Evolutionary conservation across 306 rosid species (phyloP), one percentile per base, ranked within the genome.

Genomic region (Comarum palustre): DNA sequence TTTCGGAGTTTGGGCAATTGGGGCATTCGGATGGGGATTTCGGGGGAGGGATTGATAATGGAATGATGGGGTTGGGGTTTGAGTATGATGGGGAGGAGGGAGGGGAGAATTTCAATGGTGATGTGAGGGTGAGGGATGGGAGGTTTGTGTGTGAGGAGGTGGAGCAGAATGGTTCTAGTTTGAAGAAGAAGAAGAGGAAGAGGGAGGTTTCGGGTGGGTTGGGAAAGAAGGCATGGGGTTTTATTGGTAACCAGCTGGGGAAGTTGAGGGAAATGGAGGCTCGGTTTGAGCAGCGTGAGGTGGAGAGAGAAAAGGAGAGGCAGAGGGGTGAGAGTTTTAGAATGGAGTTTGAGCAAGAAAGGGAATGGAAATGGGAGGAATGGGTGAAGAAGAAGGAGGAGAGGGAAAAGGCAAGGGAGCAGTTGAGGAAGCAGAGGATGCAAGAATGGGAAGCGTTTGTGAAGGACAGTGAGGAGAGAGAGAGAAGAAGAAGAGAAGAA

Each of bases 401-500:
- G 84, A 81, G 81, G 79, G 91, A 81, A 71, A 89, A 73, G 74
- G 80, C 79, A 16, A 81, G 85, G 79, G 96, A 92, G 59, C 81
- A 79, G 60, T 51, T 74, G 77, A 86, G 90, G 89, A 83, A 85
- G 81, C 92, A 85, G 84, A 86, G 87, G 75, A 73, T 86, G 80
- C 80, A 77, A 46, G 92, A 93, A 58, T 88, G 91, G 97, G 98
- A 86, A 77, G 92, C 84, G 42, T 75, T 85, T 67, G 92, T 85
- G 82, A 82, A 86, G 90, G 94, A 91, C 76, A 87, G 80, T 38
- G 89, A 86, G 74, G 95, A 85, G 81, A 83, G 89, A 73, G 95
- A 91, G 74, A 86, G 87, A 78, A 86, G 93, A 80, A 87, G 95
- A 76, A 85, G 93, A 80, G 95, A 91, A 75, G 96, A 89, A 46